These are phyloP conservation scores for Lichtheimia corymbifera DNA, from an alignment of 371 early-diverging fungal genomes.

Conservation along the genomic window DNA sequence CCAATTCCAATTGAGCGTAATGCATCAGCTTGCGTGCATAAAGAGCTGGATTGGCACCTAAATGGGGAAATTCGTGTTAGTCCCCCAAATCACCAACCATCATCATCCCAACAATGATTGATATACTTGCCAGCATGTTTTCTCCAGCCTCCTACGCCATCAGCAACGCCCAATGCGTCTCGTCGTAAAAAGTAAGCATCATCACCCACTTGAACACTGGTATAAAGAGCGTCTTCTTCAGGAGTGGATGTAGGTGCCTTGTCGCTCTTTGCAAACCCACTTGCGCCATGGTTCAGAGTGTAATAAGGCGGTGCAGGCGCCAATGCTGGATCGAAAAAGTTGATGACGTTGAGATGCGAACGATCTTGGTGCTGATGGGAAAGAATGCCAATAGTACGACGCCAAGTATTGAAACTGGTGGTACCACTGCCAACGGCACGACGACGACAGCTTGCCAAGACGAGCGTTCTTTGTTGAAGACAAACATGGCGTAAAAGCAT, in stretches of 20 bases:
- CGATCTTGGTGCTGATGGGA: too few species aligned
- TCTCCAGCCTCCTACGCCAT: slow-evolving; percentile 87
- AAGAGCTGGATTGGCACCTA: slow-evolving; percentile 82
- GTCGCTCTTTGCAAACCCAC: slow-evolving; percentile 77
- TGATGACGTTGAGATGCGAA: slow-evolving; percentile 37
- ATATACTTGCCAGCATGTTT: slow-evolving; percentile 37
- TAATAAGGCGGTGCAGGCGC: slow-evolving; percentile 41
- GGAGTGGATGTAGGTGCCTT: slow-evolving; percentile 37
- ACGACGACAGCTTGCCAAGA: too few species aligned
- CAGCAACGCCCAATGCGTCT: slow-evolving; percentile 83
- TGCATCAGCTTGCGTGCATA: slow-evolving; percentile 91
- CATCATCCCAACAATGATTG: background rate
- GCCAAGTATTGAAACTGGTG: too few species aligned
- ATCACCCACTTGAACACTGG: slow-evolving; percentile 80
- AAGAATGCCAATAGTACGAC: too few species aligned
- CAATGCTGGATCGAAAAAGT: slow-evolving; percentile 46
- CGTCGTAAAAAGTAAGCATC: slow-evolving; percentile 78
- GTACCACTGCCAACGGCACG: too few species aligned
- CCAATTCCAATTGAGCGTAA: slow-evolving; percentile 76
- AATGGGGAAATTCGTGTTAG: slow-evolving; percentile 5
- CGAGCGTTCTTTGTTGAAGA: too few species aligned
- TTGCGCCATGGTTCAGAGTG: slow-evolving; percentile 70
- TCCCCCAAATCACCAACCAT: background rate
- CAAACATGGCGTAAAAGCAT: too few species aligned
- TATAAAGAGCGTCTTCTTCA: slow-evolving; percentile 74